Conservation (phyloP, 352 stramenopile species). For the Globisporangium lucens region DNA sequence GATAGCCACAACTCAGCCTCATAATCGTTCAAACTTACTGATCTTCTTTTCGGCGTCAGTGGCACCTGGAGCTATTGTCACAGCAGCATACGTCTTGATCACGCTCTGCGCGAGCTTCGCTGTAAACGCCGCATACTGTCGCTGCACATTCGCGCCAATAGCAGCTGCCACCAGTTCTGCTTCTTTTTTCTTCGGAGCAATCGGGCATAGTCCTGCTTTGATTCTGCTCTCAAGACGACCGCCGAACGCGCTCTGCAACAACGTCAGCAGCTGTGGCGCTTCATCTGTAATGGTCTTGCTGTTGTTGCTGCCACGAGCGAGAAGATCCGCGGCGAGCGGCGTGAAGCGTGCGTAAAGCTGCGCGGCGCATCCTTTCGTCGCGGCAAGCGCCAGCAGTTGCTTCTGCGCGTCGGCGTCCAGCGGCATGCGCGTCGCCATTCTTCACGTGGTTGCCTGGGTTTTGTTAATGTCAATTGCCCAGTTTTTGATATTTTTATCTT, state of each 20-base stretch:
- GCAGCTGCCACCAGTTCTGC: not conserved
- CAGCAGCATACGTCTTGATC: conserved; percentile 51
- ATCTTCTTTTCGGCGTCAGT: conserved; percentile 17
- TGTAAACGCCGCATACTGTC: conserved; percentile 37
- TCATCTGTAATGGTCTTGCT: not conserved
- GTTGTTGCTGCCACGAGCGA: not conserved
- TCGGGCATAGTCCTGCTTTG: conserved; percentile 6
- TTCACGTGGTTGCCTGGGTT: not conserved
- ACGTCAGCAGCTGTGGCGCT: not conserved
- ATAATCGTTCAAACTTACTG: conserved; percentile 12
- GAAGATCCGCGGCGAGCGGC: conserved; percentile 9
- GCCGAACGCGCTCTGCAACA: conserved; percentile 12
- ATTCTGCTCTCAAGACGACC: conserved; percentile 14
- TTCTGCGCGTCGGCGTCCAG: conserved; percentile 21
- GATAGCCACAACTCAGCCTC: not conserved
- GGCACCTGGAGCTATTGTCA: not conserved
- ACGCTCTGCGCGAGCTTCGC: conserved; percentile 62
- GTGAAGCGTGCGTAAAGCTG: conserved; percentile 17
- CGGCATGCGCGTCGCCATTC: conserved; percentile 7
- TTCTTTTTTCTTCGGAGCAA: not conserved
- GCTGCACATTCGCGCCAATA: conserved; percentile 11
- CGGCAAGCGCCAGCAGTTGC: conserved; percentile 25
- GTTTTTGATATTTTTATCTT: too few relatives aligned
- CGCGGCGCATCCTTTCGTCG: conserved; percentile 14
- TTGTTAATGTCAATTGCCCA: not conserved